Evolutionary conservation across 108 stramenopile species (phyloP), one percentile per base, ranked within the genome.

Genomic region (Aurantiochytrium sp.): DNA sequence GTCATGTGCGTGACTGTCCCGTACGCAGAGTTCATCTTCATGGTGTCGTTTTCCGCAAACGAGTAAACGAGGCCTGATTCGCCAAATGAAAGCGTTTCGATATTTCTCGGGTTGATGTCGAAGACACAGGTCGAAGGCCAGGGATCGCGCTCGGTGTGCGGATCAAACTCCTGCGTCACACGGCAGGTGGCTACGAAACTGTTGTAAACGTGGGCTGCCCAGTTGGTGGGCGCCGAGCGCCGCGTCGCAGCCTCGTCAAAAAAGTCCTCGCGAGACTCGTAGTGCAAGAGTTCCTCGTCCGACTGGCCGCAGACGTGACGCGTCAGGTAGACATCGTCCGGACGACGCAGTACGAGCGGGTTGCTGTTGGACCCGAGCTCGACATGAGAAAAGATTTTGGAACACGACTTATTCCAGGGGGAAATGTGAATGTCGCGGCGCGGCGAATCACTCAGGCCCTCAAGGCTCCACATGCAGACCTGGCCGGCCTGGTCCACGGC

Each of bases 381-480:
- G 4, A 47, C 51, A 6, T 83, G 76, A 23, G 45, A 25, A 3
- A 83, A 83, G 25, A 83, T 28, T 45, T 47, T 83, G n/a, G 49
- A n/a, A 45, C 49, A 53, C 6, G 76, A 83, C 51, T 83, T 83
- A 23, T 53, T 53, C 76, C 76, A 83, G n/a, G 76, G 76, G 10
- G 28, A 28, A 45, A 47, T 53, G 76, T 83, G 76, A 3, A 83
- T 83, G 28, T 83, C 76, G 19, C 76, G 76, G 25, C 76, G 76
- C 6, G 76, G 76, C 6, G 76, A 83, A 23, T 83, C 76, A 53
- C 76, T 83, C 19, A 83, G 76, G 28, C 76, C 76, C 76, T 83
- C 76, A 23, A 83, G 76, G 23, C 76, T 83, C 76, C 76, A 83
- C 76, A 83, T 83, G 51, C 76, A 53, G 12, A 83, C 76, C 76